phyloP scores from a whole-genome alignment of 257 asterid species.

The Solanum raphanifolium region DNA sequence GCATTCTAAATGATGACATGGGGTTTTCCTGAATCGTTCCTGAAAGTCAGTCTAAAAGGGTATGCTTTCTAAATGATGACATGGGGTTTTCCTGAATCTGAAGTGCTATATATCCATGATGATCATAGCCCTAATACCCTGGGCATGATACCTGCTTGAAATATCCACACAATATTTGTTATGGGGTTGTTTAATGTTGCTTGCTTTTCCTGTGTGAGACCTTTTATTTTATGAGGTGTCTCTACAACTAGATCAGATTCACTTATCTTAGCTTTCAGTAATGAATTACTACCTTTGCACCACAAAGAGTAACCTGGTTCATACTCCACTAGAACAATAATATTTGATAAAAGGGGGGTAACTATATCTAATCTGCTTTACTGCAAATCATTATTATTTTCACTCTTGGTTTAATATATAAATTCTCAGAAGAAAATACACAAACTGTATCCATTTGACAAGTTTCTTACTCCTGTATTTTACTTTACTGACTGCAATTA shows the following conservation, averaged over 20 bases:
- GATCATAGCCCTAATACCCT: not conserved
- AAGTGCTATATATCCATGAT: not conserved
- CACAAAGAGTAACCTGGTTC: not conserved
- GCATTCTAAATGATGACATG: conserved; percentile 2
- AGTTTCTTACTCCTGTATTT: not conserved
- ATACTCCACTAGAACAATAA: not conserved
- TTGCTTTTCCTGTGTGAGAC: not conserved
- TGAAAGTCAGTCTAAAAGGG: conserved; percentile 45
- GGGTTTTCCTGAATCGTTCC: conserved; percentile 15
- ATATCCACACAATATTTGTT: not conserved
- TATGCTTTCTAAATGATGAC: conserved; percentile 12
- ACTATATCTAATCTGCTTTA: not conserved
- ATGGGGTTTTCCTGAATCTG: conserved; percentile 1
- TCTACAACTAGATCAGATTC: not conserved
- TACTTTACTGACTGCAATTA: not conserved
- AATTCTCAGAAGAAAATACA: not conserved
- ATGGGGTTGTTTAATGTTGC: not conserved
- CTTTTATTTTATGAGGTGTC: not conserved
- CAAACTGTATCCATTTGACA: not conserved
- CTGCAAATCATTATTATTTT: not conserved
- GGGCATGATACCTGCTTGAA: not conserved
- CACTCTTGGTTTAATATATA: not conserved
- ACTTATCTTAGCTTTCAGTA: not conserved
- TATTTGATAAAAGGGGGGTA: not conserved
- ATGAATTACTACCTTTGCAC: not conserved